These are phyloP conservation scores for Laburnicola sp. DNA, from an alignment of 2,329 filamentous ascomycete species.

Conservation along the genomic window DNA sequence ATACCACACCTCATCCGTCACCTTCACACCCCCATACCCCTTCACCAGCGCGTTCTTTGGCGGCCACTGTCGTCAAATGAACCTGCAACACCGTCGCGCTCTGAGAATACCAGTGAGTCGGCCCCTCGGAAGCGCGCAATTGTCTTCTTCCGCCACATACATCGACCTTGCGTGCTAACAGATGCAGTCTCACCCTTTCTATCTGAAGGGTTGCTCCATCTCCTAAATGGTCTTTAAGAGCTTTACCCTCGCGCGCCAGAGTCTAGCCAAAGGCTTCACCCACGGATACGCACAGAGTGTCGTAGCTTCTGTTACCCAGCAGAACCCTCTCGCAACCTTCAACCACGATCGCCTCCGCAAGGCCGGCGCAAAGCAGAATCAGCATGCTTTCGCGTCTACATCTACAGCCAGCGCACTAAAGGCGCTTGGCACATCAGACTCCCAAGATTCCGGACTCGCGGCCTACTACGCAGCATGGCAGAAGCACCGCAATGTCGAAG, in stretches of 20 bases:
- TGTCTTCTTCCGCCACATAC: conserved; percentile 22
- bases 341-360: conserved; percentile 51
- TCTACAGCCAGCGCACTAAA: conserved; percentile 45
- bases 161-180: conserved; percentile 14
- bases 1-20: conserved; percentile 18
- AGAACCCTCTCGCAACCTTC: conserved; percentile 59
- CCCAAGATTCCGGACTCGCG: conserved; percentile 65
- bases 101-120: conserved; percentile 66
- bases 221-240: conserved; percentile 87
- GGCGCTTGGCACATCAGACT: conserved; percentile 35
- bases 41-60: conserved; percentile 80
- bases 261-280: conserved; percentile 94
- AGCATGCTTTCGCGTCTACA: conserved; percentile 70
- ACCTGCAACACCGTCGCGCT: conserved; percentile 76
- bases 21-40: conserved; percentile 26
- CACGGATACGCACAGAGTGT: conserved; percentile 98
- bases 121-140: conserved; percentile 14
- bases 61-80: conserved; percentile 95
- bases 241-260: conserved; percentile 89
- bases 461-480: conserved; percentile 92
- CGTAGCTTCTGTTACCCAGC: conserved; percentile 78
- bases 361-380: conserved; percentile 64
- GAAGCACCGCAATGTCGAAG: conserved; percentile 70
- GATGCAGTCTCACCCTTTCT: conserved; percentile 53
- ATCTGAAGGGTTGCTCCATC: conserved; percentile 64